Evolutionary conservation across 257 asterid species (phyloP), one percentile per base, ranked within the genome.

Genomic region (Salvia splendens): DNA sequence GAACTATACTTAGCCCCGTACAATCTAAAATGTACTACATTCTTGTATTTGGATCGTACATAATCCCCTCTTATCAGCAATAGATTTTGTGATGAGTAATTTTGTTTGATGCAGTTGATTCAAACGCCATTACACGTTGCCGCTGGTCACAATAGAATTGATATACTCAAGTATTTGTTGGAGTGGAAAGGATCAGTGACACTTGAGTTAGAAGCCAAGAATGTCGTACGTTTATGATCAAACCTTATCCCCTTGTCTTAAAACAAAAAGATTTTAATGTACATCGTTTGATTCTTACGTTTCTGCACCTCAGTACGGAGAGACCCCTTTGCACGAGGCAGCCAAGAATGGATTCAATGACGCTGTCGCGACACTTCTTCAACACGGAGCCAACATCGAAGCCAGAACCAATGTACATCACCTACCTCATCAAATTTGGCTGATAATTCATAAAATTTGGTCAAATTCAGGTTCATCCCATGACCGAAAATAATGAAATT

Each of bases 291-390:
- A 36, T 28, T 12, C 30, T 49, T 12, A 35, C 46, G 5, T 45
- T 38, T 28, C 3, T 42, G 5, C 14, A 5, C 49, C 61, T 53
- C 80, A 83, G 87, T 70, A 83, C 60, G 80, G 87, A 10, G 87
- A 83, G 68, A 73, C 87, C 38, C 83, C 87, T 5, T 67, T 83
- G 73, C 87, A 83, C 74, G 66, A 64, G 1, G 85, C 87, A 14
- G 76, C 80, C 56, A 80, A 80, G 76, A 77, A 75, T 38, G 87
- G 87, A 64, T 58, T 74, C 36, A 56, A 47, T 5, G 75, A 75
- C 16, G 53, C 76, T 11, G 70, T 68, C 14, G 38, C 12, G 59
- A 40, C 70, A 68, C 83, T 83, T 69, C 83, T 83, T 45, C 66
- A 73, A 47, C 40, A 12, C 5, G 70, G 83, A 0, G 85, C 80